Conservation (phyloP, 106 monocot species). For the Iris macrosiphon region DNA sequence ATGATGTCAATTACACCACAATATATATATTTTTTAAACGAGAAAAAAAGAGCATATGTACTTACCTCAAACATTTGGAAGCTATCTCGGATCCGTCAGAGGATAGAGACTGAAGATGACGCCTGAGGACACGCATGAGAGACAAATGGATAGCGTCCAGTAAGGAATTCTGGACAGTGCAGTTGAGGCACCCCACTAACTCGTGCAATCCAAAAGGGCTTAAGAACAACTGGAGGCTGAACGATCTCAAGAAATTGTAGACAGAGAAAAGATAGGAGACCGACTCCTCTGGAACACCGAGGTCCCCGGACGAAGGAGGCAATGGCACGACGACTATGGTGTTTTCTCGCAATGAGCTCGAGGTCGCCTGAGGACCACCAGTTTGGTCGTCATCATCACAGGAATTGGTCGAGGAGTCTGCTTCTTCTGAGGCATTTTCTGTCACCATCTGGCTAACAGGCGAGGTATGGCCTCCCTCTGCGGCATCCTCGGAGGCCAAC, state of each 20-base stretch:
- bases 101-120: conserved; percentile 63
- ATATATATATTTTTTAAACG: neutral
- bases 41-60: no score
- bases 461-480: no score
- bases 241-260: conserved; percentile 77
- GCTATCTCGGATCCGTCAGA: conserved; percentile 49
- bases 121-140: conserved; percentile 61
- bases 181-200: conserved; percentile 66
- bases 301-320: conserved; percentile 65
- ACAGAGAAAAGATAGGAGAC: conserved; percentile 64
- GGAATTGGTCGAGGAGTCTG: no score
- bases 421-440: no score
- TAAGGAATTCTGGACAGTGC: conserved; percentile 46
- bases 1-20: neutral
- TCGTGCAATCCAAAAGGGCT: conserved; percentile 79
- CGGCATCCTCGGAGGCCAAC: no score
- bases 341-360: neutral
- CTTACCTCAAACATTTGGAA: conserved; percentile 55
- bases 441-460: no score
- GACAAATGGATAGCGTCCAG: conserved; percentile 65
- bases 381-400: conserved; percentile 7
- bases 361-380: conserved; percentile 34
- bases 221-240: conserved; percentile 59
- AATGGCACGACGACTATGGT: conserved; percentile 12
- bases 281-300: conserved; percentile 53